These are phyloP conservation scores for Glonium stellatum DNA, from an alignment of 495 filamentous ascomycete genomes.

Conservation along the genomic window DNA sequence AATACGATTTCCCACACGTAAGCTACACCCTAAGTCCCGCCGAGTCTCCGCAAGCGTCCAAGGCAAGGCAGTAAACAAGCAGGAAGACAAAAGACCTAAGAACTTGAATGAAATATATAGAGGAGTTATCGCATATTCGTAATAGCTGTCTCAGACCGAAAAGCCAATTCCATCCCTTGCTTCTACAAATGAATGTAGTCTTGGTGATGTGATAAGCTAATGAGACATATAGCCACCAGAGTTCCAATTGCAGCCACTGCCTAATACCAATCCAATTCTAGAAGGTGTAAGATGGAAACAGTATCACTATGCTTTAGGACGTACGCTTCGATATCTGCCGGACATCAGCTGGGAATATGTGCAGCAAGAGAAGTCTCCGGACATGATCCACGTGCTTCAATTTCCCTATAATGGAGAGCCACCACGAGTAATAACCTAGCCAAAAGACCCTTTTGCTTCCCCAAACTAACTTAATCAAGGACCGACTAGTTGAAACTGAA, in stretches of 20 bases:
- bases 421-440: too few relatives aligned
- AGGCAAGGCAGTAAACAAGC: background rate
- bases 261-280: conserved; percentile 56
- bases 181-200: too few relatives aligned
- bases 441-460: too few relatives aligned
- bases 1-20: conserved; percentile 47
- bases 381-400: conserved; percentile 62
- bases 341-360: conserved; percentile 55
- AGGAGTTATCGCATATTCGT: too few relatives aligned
- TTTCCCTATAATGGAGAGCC: too few relatives aligned
- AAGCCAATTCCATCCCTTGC: conserved; percentile 21
- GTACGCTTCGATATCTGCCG: conserved; percentile 42
- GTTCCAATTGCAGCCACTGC: conserved; percentile 53
- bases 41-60: background rate
- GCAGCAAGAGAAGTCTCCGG: conserved; percentile 51
- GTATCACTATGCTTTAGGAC: conserved; percentile 56
- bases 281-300: conserved; percentile 57
- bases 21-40: background rate
- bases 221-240: too few relatives aligned
- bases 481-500: too few relatives aligned
- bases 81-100: background rate
- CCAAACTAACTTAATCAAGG: too few relatives aligned
- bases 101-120: background rate
- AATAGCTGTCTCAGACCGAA: background rate
- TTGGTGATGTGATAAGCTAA: too few relatives aligned